Base-by-base conservation (phyloP, 129 eudicot species). In the Ambrosia trifida region DNA sequence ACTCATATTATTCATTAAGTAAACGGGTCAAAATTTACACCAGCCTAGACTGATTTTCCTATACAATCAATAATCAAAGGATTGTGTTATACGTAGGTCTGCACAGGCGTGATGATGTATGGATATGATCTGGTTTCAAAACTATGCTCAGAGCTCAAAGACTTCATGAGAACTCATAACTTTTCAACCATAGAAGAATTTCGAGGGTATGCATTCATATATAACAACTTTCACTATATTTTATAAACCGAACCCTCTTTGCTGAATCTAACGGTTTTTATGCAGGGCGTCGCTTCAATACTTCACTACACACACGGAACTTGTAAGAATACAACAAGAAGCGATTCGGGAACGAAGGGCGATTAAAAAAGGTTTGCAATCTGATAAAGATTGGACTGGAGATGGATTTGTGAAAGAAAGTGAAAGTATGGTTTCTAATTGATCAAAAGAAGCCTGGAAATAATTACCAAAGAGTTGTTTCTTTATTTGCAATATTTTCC, bases 51-150 rank as follows among this genome's bases (percentile, higher is more conserved):
- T 5, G 3, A 11, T n/a, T 5, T 31, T 5, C 0, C 12, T 14
- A 1, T 4, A 60, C 13, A 32, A 31, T 1, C 16, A 13, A 17
- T 35, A 3, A 62, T 13, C 65, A 57, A 14, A 61, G 0, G 13
- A 0, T 9, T 13, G 43, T 8, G 36, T 64, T 14, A n/a, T 14
- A n/a, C 83, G 46, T 53, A 94, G 99, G 99, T 94, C 17, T 94
- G 99, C 81, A 94, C 99, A 4, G 99, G 97, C 38, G 99, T 94
- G 33, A 94, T 94, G 99, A 79, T 94, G 99, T 87, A 94, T 7
- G 97, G 99, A 11, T 94, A 94, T 36, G 91, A 85, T 61, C 68
- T 90, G 62, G 96, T 94, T 14, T 83, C 82, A 78, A 85, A 76
- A 69, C 85, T 94, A 10, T 94, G 99, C 84, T 70, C 90, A 0